Evolutionary conservation across 257 asterid genomes (phyloP).

Genomic region (Buddleja alternifolia): DNA sequence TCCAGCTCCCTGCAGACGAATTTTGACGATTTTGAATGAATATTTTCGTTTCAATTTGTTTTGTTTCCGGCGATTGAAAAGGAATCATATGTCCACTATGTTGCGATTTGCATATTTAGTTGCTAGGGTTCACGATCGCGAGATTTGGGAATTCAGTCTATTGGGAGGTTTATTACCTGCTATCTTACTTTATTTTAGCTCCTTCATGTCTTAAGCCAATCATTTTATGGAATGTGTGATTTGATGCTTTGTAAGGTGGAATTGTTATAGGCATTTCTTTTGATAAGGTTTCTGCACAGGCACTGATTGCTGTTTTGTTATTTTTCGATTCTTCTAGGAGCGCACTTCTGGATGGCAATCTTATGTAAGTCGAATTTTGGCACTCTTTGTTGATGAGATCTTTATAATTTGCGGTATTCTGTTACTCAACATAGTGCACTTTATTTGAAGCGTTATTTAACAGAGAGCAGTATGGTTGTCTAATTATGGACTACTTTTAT

Average conservation of each 20-base stretch:
- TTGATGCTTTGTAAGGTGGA: background rate
- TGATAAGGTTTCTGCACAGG: conserved; percentile 23
- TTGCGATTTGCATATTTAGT: conserved; percentile 4
- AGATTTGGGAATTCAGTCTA: conserved; percentile 3
- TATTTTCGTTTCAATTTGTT: background rate
- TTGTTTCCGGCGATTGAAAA: conserved; percentile 9
- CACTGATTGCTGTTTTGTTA: conserved; percentile 25
- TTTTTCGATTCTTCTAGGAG: conserved; percentile 47
- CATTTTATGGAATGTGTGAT: conserved; percentile 7
- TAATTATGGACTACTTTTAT: too few relatives aligned
- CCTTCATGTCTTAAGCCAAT: background rate
- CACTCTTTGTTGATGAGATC: conserved; percentile 6
- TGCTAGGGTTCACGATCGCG: conserved; percentile 31
- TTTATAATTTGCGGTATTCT: background rate
- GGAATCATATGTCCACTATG: background rate
- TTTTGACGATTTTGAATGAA: background rate
- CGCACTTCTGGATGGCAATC: conserved; percentile 87
- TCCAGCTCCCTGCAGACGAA: background rate
- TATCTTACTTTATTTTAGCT: background rate
- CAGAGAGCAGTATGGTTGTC: background rate
- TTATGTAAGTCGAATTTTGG: conserved; percentile 62
- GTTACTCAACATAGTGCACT: background rate
- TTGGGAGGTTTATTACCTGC: background rate
- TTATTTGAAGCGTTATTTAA: background rate
- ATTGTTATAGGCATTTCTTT: background rate